These are phyloP conservation scores for Quercus wislizeni DNA, from an alignment of 306 rosid genomes.

Conservation along the genomic window DNA sequence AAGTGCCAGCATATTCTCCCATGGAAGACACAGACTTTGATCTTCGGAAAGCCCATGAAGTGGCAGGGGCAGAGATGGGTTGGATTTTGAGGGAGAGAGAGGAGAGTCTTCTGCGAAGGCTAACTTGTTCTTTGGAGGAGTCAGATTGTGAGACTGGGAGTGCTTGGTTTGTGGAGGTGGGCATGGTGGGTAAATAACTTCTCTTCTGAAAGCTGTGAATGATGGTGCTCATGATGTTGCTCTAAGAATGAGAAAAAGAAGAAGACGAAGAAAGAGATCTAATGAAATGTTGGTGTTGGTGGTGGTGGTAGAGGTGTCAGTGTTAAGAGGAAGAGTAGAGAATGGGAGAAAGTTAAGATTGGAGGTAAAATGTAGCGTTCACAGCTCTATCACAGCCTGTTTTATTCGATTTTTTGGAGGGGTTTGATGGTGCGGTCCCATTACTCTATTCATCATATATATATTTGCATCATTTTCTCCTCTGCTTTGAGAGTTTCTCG, in stretches of 20 bases:
- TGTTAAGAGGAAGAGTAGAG: neutral
- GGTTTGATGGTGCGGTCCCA: conserved; percentile 36
- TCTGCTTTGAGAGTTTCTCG: too few species aligned
- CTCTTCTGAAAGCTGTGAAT: conserved; percentile 40
- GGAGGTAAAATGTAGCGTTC: conserved; percentile 41
- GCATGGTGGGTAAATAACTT: conserved; percentile 29
- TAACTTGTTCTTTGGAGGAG: conserved; percentile 7
- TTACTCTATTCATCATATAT: neutral
- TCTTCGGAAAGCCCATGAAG: conserved; percentile 59
- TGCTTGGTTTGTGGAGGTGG: conserved; percentile 19
- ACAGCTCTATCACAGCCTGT: conserved; percentile 66
- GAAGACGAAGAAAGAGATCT: neutral
- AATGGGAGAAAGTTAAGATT: neutral
- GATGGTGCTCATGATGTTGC: conserved; percentile 37
- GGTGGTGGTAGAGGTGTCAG: neutral
- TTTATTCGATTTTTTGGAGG: conserved; percentile 41
- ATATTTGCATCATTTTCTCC: too few species aligned
- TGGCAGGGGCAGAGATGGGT: conserved; percentile 27
- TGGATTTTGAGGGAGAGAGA: conserved; percentile 65
- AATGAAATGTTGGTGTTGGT: neutral
- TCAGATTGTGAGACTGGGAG: conserved; percentile 63
- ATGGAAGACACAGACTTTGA: conserved; percentile 66
- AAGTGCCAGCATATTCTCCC: conserved; percentile 61
- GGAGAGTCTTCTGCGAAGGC: conserved; percentile 68
- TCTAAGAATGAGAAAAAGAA: neutral